Evolutionary conservation across 2,329 filamentous ascomycete species (phyloP).

Genomic region (Neofusicoccum parvum): DNA sequence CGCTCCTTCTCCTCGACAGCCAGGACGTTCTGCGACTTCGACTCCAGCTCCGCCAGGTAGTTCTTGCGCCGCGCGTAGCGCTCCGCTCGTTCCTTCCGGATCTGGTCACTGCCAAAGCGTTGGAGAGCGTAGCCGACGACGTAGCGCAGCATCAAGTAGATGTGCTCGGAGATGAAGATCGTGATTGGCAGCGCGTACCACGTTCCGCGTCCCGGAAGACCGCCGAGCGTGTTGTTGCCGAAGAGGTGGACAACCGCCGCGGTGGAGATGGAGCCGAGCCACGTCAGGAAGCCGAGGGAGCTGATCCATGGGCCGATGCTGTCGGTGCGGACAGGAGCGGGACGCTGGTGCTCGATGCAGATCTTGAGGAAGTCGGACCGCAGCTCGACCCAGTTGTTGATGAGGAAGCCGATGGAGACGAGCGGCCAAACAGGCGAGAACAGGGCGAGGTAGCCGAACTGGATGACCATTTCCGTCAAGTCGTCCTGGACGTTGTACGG

Average conservation of each 20-base stretch:
- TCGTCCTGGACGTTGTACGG: conserved; percentile 40
- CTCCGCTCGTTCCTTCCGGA: conserved; percentile 29
- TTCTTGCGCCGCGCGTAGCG: conserved; percentile 33
- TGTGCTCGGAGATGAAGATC: conserved; percentile 36
- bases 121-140: conserved; percentile 31
- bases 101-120: conserved; percentile 35
- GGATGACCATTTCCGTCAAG: conserved; percentile 38
- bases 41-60: conserved; percentile 32
- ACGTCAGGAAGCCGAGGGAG: conserved; percentile 35
- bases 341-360: conserved; percentile 35
- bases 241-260: conserved; percentile 39
- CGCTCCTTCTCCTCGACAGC: conserved; percentile 31
- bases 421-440: conserved; percentile 40
- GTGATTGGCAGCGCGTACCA: conserved; percentile 36
- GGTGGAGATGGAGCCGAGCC: conserved; percentile 36
- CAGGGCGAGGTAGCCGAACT: conserved; percentile 38
- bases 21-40: conserved; percentile 23
- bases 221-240: conserved; percentile 12
- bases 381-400: conserved; percentile 41
- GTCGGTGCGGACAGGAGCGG: conserved; percentile 32
- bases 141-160: conserved; percentile 35
- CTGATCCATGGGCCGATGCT: conserved; percentile 38
- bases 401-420: conserved; percentile 37
- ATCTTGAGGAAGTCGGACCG: conserved; percentile 39
- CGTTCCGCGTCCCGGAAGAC: conserved; percentile 24